Evolutionary conservation across 139 green algal species (phyloP).

Genomic region (Chlorella sp.): DNA sequence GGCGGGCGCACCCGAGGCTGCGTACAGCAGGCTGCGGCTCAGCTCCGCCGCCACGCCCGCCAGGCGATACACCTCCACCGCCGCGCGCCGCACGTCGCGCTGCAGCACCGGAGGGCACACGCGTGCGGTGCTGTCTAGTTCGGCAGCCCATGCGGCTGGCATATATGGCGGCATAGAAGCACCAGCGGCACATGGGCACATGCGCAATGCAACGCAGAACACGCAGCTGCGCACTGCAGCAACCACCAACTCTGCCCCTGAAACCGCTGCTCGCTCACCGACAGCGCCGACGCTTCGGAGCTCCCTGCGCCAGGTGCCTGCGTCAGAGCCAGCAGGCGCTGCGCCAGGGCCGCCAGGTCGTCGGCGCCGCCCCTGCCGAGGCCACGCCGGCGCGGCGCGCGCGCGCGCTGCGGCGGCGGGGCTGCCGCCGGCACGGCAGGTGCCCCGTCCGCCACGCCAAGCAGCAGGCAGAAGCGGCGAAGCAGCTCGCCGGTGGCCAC

Average conservation of each 20-base stretch:
- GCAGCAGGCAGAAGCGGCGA: conserved; percentile 24
- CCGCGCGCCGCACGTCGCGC: neutral
- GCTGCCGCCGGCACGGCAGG: neutral
- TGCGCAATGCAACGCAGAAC: too few relatives aligned
- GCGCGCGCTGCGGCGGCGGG: too few relatives aligned
- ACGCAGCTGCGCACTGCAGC: too few relatives aligned
- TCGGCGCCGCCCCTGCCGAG: neutral
- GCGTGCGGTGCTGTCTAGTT: too few relatives aligned
- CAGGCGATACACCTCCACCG: neutral
- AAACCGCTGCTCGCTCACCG: conserved; percentile 7
- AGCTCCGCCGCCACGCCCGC: conserved; percentile 4
- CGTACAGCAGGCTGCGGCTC: conserved; percentile 18
- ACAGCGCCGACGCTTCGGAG: neutral
- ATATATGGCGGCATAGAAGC: too few relatives aligned
- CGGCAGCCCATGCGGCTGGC: too few relatives aligned
- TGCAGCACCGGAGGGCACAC: neutral
- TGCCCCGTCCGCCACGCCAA: neutral
- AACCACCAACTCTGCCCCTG: too few relatives aligned
- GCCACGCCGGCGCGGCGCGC: too few relatives aligned
- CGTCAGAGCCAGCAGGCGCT: neutral
- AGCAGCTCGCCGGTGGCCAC: conserved; percentile 31
- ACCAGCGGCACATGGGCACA: too few relatives aligned
- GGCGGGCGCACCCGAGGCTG: conserved; percentile 3
- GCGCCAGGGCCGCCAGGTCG: neutral
- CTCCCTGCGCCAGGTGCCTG: neutral